Conservation (phyloP, 768 basidiomycete species). For the Tulasnella sp. region DNA sequence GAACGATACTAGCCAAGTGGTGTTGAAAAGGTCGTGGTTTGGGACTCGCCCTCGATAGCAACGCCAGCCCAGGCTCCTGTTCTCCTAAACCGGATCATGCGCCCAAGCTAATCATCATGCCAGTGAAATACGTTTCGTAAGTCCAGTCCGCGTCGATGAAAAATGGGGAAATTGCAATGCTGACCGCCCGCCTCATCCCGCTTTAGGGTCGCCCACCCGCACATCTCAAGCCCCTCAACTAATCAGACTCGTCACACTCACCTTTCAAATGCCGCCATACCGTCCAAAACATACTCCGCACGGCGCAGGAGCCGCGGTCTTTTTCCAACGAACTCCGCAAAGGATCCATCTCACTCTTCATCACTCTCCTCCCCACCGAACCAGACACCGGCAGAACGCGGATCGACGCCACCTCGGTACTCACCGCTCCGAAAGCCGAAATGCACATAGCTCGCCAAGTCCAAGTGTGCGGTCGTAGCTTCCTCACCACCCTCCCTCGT, state of each 20-base stretch:
- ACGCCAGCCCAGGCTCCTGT: neutral
- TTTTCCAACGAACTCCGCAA: slow-evolving; percentile 93
- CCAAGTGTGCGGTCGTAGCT: slow-evolving; percentile 10
- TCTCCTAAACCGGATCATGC: slow-evolving; percentile 20
- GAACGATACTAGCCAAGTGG: neutral
- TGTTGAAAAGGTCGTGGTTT: neutral
- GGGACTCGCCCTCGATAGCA: neutral
- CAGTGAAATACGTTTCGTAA: slow-evolving; percentile 74
- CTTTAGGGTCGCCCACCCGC: too few species aligned
- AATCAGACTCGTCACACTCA: slow-evolving; percentile 63
- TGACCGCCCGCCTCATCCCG: too few species aligned
- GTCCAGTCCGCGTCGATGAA: slow-evolving; percentile 30
- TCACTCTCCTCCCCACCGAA: slow-evolving; percentile 60
- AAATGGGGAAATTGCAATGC: slow-evolving; percentile 8
- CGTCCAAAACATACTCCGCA: slow-evolving; percentile 76
- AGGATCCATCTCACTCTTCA: slow-evolving; percentile 73
- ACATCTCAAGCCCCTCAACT: neutral
- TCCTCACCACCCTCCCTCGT: neutral
- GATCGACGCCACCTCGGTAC: slow-evolving; percentile 23
- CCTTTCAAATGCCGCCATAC: slow-evolving; percentile 88
- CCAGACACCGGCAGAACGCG: slow-evolving; percentile 19
- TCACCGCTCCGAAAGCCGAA: slow-evolving; percentile 34
- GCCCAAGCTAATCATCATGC: too few species aligned
- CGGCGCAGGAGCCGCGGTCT: slow-evolving; percentile 87
- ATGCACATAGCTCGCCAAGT: slow-evolving; percentile 32